Evolutionary conservation across 768 basidiomycete species (phyloP).

Genomic region (Rubroboletus pulcherrimus): DNA sequence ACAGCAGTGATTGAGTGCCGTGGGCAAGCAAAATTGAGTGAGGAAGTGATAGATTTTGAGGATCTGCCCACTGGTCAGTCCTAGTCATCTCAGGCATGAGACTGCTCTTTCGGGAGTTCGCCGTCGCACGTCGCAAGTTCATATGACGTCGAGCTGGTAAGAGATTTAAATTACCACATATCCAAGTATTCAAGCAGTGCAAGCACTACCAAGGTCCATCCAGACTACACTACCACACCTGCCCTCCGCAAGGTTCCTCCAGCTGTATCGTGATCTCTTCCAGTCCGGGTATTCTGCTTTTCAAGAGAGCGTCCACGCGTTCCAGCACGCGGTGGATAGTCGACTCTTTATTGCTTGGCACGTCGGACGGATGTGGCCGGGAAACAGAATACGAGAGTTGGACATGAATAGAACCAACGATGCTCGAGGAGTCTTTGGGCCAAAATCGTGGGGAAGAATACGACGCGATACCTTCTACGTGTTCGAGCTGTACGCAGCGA

Average conservation of each 20-base stretch:
- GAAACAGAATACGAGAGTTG: constrained; percentile 67
- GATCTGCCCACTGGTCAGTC: too few species aligned
- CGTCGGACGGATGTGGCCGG: constrained; percentile 50
- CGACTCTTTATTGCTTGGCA: constrained; percentile 25
- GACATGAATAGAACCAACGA: constrained; percentile 91
- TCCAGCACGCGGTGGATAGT: constrained; percentile 63
- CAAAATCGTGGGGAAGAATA: constrained; percentile 86
- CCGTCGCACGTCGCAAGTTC: neutral
- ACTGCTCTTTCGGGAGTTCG: neutral
- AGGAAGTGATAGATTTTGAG: too few species aligned
- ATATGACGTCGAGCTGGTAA: neutral
- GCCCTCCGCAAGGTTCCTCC: constrained; percentile 36
- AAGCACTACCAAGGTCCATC: constrained; percentile 9
- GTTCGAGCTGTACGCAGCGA: constrained; percentile 48
- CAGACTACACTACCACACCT: constrained; percentile 1
- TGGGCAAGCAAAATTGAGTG: too few species aligned
- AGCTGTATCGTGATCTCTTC: constrained; percentile 91
- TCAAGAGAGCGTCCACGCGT: constrained; percentile 69
- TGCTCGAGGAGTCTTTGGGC: constrained; percentile 84
- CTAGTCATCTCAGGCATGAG: too few species aligned
- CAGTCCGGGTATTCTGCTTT: constrained; percentile 71
- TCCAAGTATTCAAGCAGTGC: constrained; percentile 7
- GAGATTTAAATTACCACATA: constrained; percentile 17
- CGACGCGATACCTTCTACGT: constrained; percentile 76
- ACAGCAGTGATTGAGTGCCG: too few species aligned